These are phyloP conservation scores for Hypoxylon subgilvum DNA, from an alignment of 495 filamentous ascomycete genomes.

Conservation along the genomic window DNA sequence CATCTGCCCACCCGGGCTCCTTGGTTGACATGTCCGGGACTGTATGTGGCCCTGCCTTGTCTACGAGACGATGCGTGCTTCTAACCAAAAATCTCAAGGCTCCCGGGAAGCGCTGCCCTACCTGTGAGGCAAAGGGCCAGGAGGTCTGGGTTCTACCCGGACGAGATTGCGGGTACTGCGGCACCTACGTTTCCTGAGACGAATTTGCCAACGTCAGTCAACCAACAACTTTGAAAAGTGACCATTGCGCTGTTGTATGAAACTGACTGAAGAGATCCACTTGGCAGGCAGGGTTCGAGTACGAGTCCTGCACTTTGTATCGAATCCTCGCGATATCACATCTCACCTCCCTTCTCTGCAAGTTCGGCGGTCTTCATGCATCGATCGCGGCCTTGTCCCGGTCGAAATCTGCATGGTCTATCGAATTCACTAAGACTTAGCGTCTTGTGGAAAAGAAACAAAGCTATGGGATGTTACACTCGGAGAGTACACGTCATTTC, in stretches of 20 bases:
- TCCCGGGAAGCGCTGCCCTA: slow-evolving; percentile 37
- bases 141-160: slow-evolving; percentile 60
- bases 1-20: too few relatives aligned
- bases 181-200: slow-evolving; percentile 42
- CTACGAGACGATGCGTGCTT: slow-evolving; percentile 5
- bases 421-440: slow-evolving; percentile 35
- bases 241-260: background rate
- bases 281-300: slow-evolving; percentile 8
- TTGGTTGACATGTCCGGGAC: slow-evolving; percentile 36
- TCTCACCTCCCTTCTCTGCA: slow-evolving; percentile 28
- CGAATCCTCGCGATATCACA: slow-evolving; percentile 15
- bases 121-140: slow-evolving; percentile 50
- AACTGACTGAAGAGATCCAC: slow-evolving; percentile 14
- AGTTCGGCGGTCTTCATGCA: slow-evolving; percentile 18
- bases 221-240: slow-evolving; percentile 3
- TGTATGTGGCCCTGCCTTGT: slow-evolving; percentile 15
- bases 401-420: slow-evolving; percentile 25
- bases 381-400: slow-evolving; percentile 15
- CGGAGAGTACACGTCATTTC: slow-evolving; percentile 35
- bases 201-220: slow-evolving; percentile 7
- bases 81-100: slow-evolving; percentile 22
- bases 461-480: slow-evolving; percentile 19
- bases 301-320: slow-evolving; percentile 2
- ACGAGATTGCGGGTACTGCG: slow-evolving; percentile 52
- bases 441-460: slow-evolving; percentile 35